Evolutionary conservation across 208 protist species (phyloP).

Genomic region (Herpetomonas samuelpessoai): DNA sequence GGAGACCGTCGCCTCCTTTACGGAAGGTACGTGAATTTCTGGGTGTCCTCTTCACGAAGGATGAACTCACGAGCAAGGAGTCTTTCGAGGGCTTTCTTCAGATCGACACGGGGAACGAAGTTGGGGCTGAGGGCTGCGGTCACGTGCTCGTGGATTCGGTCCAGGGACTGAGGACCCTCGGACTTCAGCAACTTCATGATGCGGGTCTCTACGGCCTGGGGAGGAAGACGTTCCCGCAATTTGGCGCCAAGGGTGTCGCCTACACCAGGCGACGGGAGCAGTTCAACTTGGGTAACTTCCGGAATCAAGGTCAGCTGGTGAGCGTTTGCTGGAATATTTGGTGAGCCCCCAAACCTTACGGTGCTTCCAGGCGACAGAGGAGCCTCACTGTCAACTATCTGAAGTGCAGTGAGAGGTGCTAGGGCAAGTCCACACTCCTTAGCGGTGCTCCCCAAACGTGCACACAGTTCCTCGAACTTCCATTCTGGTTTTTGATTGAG

Average conservation of each 20-base stretch:
- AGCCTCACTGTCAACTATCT: not conserved
- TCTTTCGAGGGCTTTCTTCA: conserved; percentile 61
- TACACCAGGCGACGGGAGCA: not conserved
- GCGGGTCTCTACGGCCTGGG: not conserved
- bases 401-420: not conserved
- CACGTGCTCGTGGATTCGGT: conserved; percentile 20
- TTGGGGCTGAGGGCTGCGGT: conserved; percentile 8
- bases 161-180: conserved; percentile 14
- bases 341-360: not conserved
- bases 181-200: conserved; percentile 30
- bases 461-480: conserved; percentile 6
- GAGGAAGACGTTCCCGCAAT: not conserved
- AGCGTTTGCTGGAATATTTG: not conserved
- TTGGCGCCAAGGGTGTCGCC: not conserved
- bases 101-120: conserved; percentile 17
- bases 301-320: not conserved
- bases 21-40: conserved; percentile 23
- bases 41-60: conserved; percentile 23
- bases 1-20: conserved; percentile 16
- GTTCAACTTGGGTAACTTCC: not conserved
- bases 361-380: not conserved
- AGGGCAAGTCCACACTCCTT: not conserved
- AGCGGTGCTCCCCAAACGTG: not conserved
- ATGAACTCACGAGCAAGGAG: conserved; percentile 57
- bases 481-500: not conserved